Base-by-base conservation (phyloP, 148 eudicot genomes). In the Spergularia marina region DNA sequence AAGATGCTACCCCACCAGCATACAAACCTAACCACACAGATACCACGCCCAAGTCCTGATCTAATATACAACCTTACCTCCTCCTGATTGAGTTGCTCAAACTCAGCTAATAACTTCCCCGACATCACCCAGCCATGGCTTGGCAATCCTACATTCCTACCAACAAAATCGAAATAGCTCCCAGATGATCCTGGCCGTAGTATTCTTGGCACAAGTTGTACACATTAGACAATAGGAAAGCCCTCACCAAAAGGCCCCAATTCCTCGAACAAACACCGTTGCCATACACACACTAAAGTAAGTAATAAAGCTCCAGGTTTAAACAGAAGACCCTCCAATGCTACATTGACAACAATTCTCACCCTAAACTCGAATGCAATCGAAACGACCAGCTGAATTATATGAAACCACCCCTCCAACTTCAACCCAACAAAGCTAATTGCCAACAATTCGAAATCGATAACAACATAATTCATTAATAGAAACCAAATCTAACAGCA, bases 321-420 rank as follows among this genome's bases (percentile, higher is more conserved):
- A 16, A 10, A 30, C 39, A 21, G 34, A 9, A 16, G 17, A 25
- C 75, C 68, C 53, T 36, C 5, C 15, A 21, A 25, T 21, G 65
- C 58, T 65, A 44, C 16, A 56, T 49, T 12, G 57, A 61, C 12
- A 6, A 73, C 14, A 52, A 74, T 21, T 30, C 8, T 23, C 11
- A 12, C 18, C 44, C 16, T 51, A 39, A 65, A 67, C 18, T 65
- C 51, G 12, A 67, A 51, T 47, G 41, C 66, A 53, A 53, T 12
- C 54, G 7, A 39, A 67, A 68, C 74, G 12, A 53, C 20, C 71
- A 75, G 79, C 78, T 75, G 68, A 75, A 63, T 34, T 47, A 70
- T 44, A 49, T 65, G 65, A 78, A 72, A 67, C 39, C 39, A 49
- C 17, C 56, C 7, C 58, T 17, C 8, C 23, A 71, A 13, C 17